Evolutionary conservation across 2,329 filamentous ascomycete genomes (phyloP), one percentile per base, ranked within the genome.

Genomic region (Geosmithia putterillii): DNA sequence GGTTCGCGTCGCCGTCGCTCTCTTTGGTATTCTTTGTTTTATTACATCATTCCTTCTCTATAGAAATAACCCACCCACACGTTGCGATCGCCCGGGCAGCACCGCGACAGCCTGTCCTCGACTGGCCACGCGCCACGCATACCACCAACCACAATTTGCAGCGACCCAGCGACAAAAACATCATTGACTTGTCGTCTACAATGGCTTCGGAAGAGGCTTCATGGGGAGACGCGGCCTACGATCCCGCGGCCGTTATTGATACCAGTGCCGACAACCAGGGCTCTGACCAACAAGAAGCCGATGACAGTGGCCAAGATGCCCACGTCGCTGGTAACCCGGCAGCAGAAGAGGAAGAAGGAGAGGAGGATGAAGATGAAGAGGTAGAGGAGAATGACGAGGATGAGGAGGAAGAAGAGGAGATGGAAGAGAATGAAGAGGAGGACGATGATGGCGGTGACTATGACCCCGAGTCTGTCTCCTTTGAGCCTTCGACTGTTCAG

Each of bases 361-460:
- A 64, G 54, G 64, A 67, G 59, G 67, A 63, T 50, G 61, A 59
- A 53, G 73, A 74, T 50, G n/a, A n/a, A n/a, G n/a, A n/a, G n/a
- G 61, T 64, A 54, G 64, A 67, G 59, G 67, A 63, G 50, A 61
- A 59, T 52, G 73, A 74, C 50, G 5, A 6, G 56, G 61, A 64
- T 54, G 64, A 67, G 59, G 67, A 63, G 50, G 61, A 59, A 53
- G 73, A 74, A 56, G 61, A 64, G 54, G 64, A 67, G 59, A 67
- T 63, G 50, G 61, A 59, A 53, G 73, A 74, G 50, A 3, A 6
- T 56, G 61, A 64, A 54, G 64, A 67, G 59, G 67, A 63, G 50
- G 61, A 59, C 52, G 73, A 74, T 50, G 73, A 74, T 57, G 69
- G 65, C 46, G 71, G 63, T 50, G 74, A 76, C 52, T 77, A 77